Percentiles rank a stretch among this genome's conserved stretches.
Conservation (phyloP, 2,329 filamentous ascomycete genomes). For the Trichoderma aggressivum region DNA sequence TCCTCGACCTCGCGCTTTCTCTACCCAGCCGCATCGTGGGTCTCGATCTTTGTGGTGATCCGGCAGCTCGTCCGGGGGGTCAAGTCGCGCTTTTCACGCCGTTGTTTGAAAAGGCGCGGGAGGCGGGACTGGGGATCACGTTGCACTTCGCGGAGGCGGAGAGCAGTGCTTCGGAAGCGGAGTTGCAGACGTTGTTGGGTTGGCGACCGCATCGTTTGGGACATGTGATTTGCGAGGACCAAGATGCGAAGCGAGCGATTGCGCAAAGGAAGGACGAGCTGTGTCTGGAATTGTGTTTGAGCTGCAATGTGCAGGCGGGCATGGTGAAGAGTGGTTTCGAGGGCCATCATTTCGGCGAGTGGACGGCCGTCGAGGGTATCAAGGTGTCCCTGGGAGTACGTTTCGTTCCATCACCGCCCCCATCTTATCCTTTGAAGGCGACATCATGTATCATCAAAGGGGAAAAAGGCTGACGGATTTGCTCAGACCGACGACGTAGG, state of each 20-base stretch:
- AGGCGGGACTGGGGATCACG: constrained; percentile 59
- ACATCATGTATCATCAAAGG: not conserved
- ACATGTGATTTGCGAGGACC: constrained; percentile 73
- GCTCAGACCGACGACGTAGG: constrained; percentile 77
- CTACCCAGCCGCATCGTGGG: constrained; percentile 58
- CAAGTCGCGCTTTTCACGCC: constrained; percentile 57
- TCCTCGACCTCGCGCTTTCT: constrained; percentile 61
- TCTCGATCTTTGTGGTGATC: constrained; percentile 77
- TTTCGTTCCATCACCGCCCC: not conserved
- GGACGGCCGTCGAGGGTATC: constrained; percentile 57
- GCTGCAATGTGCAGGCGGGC: constrained; percentile 74
- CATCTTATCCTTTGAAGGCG: not conserved
- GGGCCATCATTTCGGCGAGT: constrained; percentile 75
- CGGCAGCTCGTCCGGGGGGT: constrained; percentile 48
- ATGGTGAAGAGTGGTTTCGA: constrained; percentile 64
- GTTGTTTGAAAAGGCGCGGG: constrained; percentile 56
- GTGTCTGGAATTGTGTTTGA: constrained; percentile 73
- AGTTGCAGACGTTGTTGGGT: constrained; percentile 61
- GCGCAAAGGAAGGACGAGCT: constrained; percentile 42
- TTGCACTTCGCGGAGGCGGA: constrained; percentile 75
- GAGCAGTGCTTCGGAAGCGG: constrained; percentile 52
- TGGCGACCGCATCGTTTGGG: constrained; percentile 69
- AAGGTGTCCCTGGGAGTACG: constrained; percentile 67
- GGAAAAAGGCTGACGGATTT: not conserved
- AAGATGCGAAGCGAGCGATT: constrained; percentile 55